Conservation (phyloP, 2,329 filamentous ascomycete species). For the Verticillium isaacii region DNA sequence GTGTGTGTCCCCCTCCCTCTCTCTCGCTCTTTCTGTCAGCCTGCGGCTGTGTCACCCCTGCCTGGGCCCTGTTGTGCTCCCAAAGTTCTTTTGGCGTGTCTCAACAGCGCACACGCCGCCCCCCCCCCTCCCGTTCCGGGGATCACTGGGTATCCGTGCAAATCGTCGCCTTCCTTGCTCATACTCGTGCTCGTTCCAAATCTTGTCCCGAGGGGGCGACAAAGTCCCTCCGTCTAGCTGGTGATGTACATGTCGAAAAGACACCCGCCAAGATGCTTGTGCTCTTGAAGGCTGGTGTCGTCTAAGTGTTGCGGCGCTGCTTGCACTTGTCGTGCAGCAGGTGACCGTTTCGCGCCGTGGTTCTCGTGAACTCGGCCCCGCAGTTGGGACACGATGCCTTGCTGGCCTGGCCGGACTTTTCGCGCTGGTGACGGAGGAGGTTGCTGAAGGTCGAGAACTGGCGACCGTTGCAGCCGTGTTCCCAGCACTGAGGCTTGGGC, state of each 20-base stretch:
- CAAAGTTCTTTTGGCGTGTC: background rate
- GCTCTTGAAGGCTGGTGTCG: background rate
- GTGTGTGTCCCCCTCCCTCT: background rate
- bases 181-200: background rate
- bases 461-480: slow-evolving; percentile 92
- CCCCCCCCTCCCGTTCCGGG: background rate
- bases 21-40: background rate
- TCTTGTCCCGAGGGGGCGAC: background rate
- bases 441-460: slow-evolving; percentile 98
- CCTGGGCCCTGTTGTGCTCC: background rate
- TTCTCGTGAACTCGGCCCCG: slow-evolving; percentile 88
- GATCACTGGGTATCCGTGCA: background rate
- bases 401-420: slow-evolving; percentile 85
- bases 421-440: slow-evolving; percentile 82
- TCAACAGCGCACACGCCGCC: background rate
- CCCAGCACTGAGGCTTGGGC: slow-evolving; percentile 95
- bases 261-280: background rate
- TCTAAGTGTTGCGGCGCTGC: slow-evolving; percentile 46
- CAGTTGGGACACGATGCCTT: slow-evolving; percentile 90
- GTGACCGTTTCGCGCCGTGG: slow-evolving; percentile 83
- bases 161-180: background rate
- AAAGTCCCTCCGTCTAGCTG: background rate
- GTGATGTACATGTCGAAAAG: background rate
- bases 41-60: background rate
- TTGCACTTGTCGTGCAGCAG: slow-evolving; percentile 88